Percentiles rank a stretch among this genome's conserved stretches.
These are phyloP conservation scores for Mortierella sp. DNA, from an alignment of 371 early-diverging fungal genomes.

Conservation along the genomic window DNA sequence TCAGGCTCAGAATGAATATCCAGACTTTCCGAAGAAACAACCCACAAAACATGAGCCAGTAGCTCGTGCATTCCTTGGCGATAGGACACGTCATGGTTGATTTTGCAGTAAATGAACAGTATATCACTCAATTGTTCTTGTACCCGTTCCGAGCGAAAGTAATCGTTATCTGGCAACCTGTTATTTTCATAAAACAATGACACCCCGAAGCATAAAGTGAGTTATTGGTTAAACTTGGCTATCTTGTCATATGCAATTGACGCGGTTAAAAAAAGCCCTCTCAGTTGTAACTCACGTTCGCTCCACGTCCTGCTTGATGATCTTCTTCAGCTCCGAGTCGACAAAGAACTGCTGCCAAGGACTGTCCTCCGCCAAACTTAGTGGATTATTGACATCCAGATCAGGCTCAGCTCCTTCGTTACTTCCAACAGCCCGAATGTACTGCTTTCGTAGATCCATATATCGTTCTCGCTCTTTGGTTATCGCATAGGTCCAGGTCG, in stretches of 20 bases:
- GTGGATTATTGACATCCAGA: slow-evolving; percentile 82
- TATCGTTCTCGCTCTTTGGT: slow-evolving; percentile 77
- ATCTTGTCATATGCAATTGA: too few species aligned
- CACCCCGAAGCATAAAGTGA: too few species aligned
- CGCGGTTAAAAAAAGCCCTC: not conserved
- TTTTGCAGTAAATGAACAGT: slow-evolving; percentile 91
- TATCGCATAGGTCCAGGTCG: slow-evolving; percentile 71
- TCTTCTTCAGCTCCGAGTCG: slow-evolving; percentile 85
- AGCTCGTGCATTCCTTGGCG: slow-evolving; percentile 99
- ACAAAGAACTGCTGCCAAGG: slow-evolving; percentile 94
- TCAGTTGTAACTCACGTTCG: slow-evolving; percentile 77
- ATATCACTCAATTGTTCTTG: slow-evolving; percentile 84
- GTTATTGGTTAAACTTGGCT: too few species aligned
- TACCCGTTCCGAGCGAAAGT: slow-evolving; percentile 73
- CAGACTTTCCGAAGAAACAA: slow-evolving; percentile 64
- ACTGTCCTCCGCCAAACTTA: slow-evolving; percentile 88
- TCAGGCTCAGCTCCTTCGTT: slow-evolving; percentile 53
- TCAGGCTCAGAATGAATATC: slow-evolving; percentile 61
- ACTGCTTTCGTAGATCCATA: slow-evolving; percentile 68
- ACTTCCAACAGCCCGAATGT: slow-evolving; percentile 68
- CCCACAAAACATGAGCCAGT: slow-evolving; percentile 84
- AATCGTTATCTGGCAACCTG: slow-evolving; percentile 89
- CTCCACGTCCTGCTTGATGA: slow-evolving; percentile 92
- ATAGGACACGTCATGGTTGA: slow-evolving; percentile 88
- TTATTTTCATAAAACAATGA: not conserved